phyloP scores from a whole-genome alignment of 345 rosid genomes.

The Streptanthus diversifolius region DNA sequence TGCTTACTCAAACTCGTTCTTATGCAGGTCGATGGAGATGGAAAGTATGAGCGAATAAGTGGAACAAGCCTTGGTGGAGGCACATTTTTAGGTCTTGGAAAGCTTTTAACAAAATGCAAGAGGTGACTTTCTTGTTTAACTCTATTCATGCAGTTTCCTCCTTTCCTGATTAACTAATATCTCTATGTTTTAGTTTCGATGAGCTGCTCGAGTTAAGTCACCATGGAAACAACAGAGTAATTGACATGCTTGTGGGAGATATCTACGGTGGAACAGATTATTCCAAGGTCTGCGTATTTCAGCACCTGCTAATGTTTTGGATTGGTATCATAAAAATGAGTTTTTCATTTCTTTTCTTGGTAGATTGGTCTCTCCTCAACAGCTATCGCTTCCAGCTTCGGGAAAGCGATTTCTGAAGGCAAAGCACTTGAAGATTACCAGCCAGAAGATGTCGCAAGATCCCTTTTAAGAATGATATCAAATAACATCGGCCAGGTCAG shows the following conservation, averaged over 20 bases:
- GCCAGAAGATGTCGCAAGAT: conserved; percentile 68
- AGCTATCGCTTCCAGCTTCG: conserved; percentile 83
- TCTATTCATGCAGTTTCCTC: not conserved
- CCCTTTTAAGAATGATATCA: conserved; percentile 82
- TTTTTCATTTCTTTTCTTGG: not conserved
- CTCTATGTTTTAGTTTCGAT: conserved; percentile 50
- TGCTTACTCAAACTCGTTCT: conserved; percentile 20
- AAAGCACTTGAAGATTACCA: conserved; percentile 72
- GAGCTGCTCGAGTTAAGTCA: conserved; percentile 77
- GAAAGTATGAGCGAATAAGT: conserved; percentile 75
- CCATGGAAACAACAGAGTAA: conserved; percentile 68
- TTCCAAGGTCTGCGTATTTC: too few species aligned
- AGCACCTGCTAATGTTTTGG: not conserved
- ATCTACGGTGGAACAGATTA: conserved; percentile 79
- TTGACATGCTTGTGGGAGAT: conserved; percentile 96
- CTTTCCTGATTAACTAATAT: conserved; percentile 4
- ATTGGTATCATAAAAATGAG: not conserved
- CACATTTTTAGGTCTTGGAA: conserved; percentile 84
- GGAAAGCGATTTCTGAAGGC: conserved; percentile 65
- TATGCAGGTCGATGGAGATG: conserved; percentile 75
- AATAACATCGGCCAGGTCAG: conserved; percentile 81
- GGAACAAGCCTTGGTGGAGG: conserved; percentile 94
- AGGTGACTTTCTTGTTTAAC: conserved; percentile 39
- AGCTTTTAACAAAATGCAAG: conserved; percentile 74
- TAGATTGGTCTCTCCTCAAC: conserved; percentile 79